Base-by-base conservation (phyloP, 2,329 filamentous ascomycete species). In the Rhytidhysteron rufulum region DNA sequence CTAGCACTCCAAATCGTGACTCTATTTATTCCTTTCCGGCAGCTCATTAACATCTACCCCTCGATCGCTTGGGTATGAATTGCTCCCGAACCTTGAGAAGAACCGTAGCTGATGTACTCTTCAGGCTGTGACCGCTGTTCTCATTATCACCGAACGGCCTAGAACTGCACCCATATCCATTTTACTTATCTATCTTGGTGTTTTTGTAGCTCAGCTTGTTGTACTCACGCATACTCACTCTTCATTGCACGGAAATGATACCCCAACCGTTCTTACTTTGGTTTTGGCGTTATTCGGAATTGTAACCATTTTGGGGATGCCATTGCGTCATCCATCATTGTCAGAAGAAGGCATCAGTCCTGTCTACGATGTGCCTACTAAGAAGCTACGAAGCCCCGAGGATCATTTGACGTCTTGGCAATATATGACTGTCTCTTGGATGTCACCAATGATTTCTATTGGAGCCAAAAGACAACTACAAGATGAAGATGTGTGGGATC, bases 371-470 rank as follows among this genome's bases (percentile, higher is more conserved):
- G 48, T 65, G 4, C 80, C 86, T 1, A 82, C 75, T 0, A 72
- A 67, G 3, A 63, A 72, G 2, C 67, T 86, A n/a, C 83, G 88
- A 21, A 82, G 77, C 34, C 83, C 89, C 0, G 89, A 95, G 60
- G 89, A 95, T 51, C 81, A 85, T 47, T 62, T 95, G 18, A 85
- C 77, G 1, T 70, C 90, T 1, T 89, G 87, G 77, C 85, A 90
- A 50, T 95, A 88, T 66, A 85, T 91, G 78, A 83, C 80, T 5
- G 84, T 95, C 20, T 86, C 80, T 0, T 95, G 89, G 89, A 83
- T 95, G 67, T 71, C 72, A 1, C 84, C 88, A 0, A 66, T 95
- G 5, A 88, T 94, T 10, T 68, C 71, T 2, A 64, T 81, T 18
- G 87, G 84, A 2, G 77, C 72, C 31, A 69, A 71, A 21, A 73